Percentiles rank a stretch among this genome's conserved stretches.
phyloP scores from a whole-genome alignment of 2,329 filamentous ascomycete species.

The Pyrenochaeta sp. region DNA sequence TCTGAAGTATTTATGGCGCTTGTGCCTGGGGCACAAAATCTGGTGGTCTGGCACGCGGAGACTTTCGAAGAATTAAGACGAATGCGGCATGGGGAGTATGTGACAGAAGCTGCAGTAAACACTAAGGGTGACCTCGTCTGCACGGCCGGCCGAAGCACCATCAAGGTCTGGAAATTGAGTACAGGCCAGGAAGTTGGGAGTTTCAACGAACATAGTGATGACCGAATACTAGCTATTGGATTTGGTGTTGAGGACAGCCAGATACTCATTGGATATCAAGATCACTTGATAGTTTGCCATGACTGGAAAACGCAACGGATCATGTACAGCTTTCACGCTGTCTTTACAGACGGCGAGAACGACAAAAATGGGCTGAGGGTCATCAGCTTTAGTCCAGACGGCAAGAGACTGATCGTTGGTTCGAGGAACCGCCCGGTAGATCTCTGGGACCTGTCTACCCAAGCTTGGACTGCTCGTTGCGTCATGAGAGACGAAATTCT shows the following conservation, averaged over 20 bases:
- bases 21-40: neutral
- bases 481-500: too few species aligned
- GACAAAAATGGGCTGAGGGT: neutral
- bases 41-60: neutral
- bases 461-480: too few species aligned
- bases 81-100: neutral
- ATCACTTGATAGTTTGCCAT: too few species aligned
- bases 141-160: too few species aligned
- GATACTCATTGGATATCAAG: too few species aligned
- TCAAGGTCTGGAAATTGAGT: too few species aligned
- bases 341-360: neutral
- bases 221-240: too few species aligned
- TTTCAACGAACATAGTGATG: too few species aligned
- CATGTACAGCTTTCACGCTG: neutral
- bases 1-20: neutral
- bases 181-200: too few species aligned
- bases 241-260: too few species aligned
- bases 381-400: neutral
- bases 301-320: neutral
- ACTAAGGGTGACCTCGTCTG: too few species aligned
- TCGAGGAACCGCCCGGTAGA: neutral
- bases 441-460: neutral
- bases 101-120: neutral
- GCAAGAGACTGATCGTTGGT: neutral
- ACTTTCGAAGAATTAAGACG: neutral